These are phyloP conservation scores for Ulmus americana DNA, from an alignment of 331 rosid genomes.

Conservation along the genomic window DNA sequence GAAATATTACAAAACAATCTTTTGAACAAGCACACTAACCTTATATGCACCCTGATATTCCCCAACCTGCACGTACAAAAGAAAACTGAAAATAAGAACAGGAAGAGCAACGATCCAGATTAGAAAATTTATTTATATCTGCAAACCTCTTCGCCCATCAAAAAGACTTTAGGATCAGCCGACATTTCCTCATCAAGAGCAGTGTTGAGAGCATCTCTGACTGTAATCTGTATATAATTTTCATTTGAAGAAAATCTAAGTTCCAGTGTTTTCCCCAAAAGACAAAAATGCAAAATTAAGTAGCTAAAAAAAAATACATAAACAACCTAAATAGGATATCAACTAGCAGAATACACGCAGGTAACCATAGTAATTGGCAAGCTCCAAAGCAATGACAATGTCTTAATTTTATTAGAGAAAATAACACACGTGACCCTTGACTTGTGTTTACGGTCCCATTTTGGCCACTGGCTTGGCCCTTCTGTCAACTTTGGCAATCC, in stretches of 20 bases:
- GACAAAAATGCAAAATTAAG: neutral
- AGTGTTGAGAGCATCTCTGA: slow-evolving; percentile 86
- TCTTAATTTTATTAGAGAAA: too few species aligned
- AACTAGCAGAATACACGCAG: neutral
- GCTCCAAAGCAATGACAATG: too few species aligned
- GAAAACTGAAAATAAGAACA: slow-evolving; percentile 19
- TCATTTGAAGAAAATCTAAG: slow-evolving; percentile 3
- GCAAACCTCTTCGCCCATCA: slow-evolving; percentile 97
- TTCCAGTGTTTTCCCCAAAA: neutral
- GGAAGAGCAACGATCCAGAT: neutral
- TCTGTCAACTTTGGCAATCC: too few species aligned
- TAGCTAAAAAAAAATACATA: neutral
- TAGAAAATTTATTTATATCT: neutral
- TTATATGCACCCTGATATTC: slow-evolving; percentile 98
- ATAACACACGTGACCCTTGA: too few species aligned
- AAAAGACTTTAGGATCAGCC: slow-evolving; percentile 87
- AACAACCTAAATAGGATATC: neutral
- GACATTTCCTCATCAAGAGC: slow-evolving; percentile 99
- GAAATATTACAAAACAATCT: slow-evolving; percentile 9
- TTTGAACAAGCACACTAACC: slow-evolving; percentile 38
- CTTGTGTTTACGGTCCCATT: too few species aligned
- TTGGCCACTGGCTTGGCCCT: too few species aligned
- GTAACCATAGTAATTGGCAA: too few species aligned
- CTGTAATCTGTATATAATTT: slow-evolving; percentile 50
- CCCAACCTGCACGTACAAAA: slow-evolving; percentile 65